Percentiles rank a stretch among this genome's conserved stretches.
These are phyloP conservation scores for Wakefieldia striispora DNA, from an alignment of 768 basidiomycete species.

Conservation along the genomic window DNA sequence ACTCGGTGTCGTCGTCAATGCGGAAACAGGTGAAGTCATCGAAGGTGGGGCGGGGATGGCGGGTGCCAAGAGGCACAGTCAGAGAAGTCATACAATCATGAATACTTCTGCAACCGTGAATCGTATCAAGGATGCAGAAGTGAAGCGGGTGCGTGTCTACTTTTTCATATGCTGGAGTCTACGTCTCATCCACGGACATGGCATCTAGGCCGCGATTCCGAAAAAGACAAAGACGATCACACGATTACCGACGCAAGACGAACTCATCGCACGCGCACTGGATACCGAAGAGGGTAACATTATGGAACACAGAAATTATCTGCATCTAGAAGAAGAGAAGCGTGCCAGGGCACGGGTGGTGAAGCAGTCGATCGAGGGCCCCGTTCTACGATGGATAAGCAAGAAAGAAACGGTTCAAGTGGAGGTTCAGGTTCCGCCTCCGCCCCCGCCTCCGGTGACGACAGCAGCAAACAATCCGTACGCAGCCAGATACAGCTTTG, in stretches of 20 bases:
- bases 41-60: constrained; percentile 24
- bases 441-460: constrained; percentile 31
- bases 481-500: constrained; percentile 19
- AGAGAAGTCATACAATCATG: constrained; percentile 65
- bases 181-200: background rate
- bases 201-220: constrained; percentile 51
- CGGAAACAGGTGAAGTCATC: constrained; percentile 60
- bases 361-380: constrained; percentile 60
- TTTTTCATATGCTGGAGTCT: background rate
- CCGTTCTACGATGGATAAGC: constrained; percentile 71
- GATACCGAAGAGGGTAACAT: constrained; percentile 88
- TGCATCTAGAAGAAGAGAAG: constrained; percentile 79
- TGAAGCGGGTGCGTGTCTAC: constrained; percentile 49
- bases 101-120: constrained; percentile 67
- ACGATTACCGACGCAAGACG: constrained; percentile 69
- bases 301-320: constrained; percentile 73
- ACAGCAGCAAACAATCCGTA: constrained; percentile 13
- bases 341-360: constrained; percentile 61
- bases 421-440: constrained; percentile 22
- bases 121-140: constrained; percentile 61
- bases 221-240: constrained; percentile 57
- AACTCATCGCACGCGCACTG: constrained; percentile 78
- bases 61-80: constrained; percentile 49
- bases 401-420: constrained; percentile 57
- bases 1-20: constrained; percentile 52